A percentile compares a stretch with the other conserved stretches of the same genome.
Conservation (phyloP, 208 protist species). For the Borovskyia barvae region DNA sequence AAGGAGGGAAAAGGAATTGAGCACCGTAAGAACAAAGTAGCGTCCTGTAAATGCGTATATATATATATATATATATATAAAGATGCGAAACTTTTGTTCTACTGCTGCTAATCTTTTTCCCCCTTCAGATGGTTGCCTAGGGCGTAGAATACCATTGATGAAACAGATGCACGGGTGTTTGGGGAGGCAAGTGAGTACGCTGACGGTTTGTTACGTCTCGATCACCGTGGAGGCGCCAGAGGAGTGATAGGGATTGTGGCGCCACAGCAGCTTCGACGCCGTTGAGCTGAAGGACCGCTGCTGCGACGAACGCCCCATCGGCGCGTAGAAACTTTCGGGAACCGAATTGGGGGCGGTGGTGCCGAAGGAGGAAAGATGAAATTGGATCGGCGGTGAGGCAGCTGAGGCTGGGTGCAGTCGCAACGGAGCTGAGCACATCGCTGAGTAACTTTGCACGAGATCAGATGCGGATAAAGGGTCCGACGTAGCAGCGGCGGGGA, state of each 20-base stretch:
- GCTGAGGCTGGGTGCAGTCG: slow-evolving; percentile 31
- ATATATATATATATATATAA: not conserved
- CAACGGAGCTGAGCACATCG: slow-evolving; percentile 40
- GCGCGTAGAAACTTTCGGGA: slow-evolving; percentile 7
- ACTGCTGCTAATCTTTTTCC: not conserved
- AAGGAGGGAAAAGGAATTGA: not conserved
- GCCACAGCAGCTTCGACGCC: slow-evolving; percentile 61
- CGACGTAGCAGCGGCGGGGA: too few relatives aligned
- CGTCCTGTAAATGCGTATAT: not conserved
- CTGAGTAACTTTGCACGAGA: too few relatives aligned
- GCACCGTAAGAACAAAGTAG: not conserved
- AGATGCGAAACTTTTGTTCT: not conserved
- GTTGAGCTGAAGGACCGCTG: slow-evolving; percentile 68
- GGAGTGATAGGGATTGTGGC: slow-evolving; percentile 77
- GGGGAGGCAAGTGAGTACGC: too few relatives aligned
- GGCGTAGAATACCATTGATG: too few relatives aligned
- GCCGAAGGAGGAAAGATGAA: slow-evolving; percentile 35
- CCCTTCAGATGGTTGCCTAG: too few relatives aligned
- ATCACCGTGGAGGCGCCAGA: slow-evolving; percentile 60
- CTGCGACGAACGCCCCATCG: slow-evolving; percentile 53
- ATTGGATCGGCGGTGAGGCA: slow-evolving; percentile 36
- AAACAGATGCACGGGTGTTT: too few relatives aligned
- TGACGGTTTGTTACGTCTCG: slow-evolving; percentile 43
- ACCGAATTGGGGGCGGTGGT: slow-evolving; percentile 30
- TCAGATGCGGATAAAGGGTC: too few relatives aligned